phyloP scores from a whole-genome alignment of 2,329 filamentous ascomycete species.

The Hypoxylon sp. region DNA sequence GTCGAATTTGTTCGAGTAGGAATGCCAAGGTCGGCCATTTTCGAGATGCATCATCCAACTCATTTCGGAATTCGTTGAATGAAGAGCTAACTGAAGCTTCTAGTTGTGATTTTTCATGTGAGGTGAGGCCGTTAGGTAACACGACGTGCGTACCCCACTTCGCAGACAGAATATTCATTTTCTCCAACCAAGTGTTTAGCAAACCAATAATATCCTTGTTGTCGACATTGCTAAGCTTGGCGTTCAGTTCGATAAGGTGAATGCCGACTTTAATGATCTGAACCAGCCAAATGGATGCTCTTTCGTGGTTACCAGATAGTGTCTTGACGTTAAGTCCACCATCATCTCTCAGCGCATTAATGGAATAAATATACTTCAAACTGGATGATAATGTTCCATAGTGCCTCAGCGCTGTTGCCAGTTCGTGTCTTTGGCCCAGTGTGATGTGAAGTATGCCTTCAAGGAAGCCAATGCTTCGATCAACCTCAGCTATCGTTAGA shows the following conservation, averaged over 20 bases:
- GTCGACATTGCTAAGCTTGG: slow-evolving; percentile 65
- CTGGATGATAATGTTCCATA: slow-evolving; percentile 51
- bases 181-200: slow-evolving; percentile 60
- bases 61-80: slow-evolving; percentile 49
- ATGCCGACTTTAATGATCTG: slow-evolving; percentile 71
- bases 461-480: slow-evolving; percentile 82
- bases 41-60: slow-evolving; percentile 55
- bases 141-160: slow-evolving; percentile 54
- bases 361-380: slow-evolving; percentile 49
- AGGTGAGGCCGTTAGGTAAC: slow-evolving; percentile 62
- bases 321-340: slow-evolving; percentile 34
- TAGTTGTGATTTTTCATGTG: slow-evolving; percentile 48
- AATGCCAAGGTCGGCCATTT: slow-evolving; percentile 69
- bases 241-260: slow-evolving; percentile 71
- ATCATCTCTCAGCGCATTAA: slow-evolving; percentile 43
- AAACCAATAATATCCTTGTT: slow-evolving; percentile 55
- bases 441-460: slow-evolving; percentile 81
- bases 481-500: slow-evolving; percentile 80
- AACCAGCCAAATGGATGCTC: slow-evolving; percentile 66
- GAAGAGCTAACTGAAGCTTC: slow-evolving; percentile 49
- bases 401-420: slow-evolving; percentile 53
- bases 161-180: slow-evolving; percentile 55
- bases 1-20: slow-evolving; percentile 69
- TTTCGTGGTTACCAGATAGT: slow-evolving; percentile 40
- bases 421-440: slow-evolving; percentile 65